Base-by-base conservation (phyloP, 192 early-diverging fungal species). In the Entrophospora sp. region DNA sequence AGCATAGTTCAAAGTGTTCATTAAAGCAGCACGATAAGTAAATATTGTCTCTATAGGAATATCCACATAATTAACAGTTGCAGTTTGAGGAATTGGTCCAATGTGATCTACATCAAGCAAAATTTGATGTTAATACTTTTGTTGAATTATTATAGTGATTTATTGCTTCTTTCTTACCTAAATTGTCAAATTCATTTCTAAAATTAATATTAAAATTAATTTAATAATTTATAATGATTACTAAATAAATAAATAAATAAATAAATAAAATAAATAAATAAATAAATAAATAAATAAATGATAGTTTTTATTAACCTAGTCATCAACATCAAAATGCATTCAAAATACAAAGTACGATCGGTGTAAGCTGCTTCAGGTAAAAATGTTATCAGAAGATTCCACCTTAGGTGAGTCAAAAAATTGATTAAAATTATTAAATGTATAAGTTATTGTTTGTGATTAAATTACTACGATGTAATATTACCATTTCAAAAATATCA, bases 301-400 rank as follows among this genome's bases (percentile, higher is more conserved):
- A 16, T 18, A 45, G 16, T 45, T 9, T 16, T 16, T 45, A 1
- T 45, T 16, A 45, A 62, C 61, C 61, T 62, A 8, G 61, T 62
- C 61, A 62, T 62, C 35, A 62, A 62, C 5, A 30, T 30, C 9
- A 62, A 20, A n/a, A 62, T 62, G 30, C 61, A 62, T 46, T 62
- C 61, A 32, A 62, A 62, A 46, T 62, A 62, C 16, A 62, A 34
- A 31, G 22, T 34, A 45, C 61, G 61, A 46, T 62, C 61, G 2
- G 61, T 62, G 9, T 46, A 62, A 9, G 43, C 61, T 9, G 61
- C 61, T 32, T 46, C 46, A 0, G 61, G 43, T 32, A 62, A 46
- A 62, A 46, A 30, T 34, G 27, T 13, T 27, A 62, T 32, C 32
- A 62, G 46, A 20, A 46, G 14, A 62, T 46, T 62, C 61, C 61